phyloP scores from a whole-genome alignment of 75 land plant genomes.

The Sequoia sempervirens region DNA sequence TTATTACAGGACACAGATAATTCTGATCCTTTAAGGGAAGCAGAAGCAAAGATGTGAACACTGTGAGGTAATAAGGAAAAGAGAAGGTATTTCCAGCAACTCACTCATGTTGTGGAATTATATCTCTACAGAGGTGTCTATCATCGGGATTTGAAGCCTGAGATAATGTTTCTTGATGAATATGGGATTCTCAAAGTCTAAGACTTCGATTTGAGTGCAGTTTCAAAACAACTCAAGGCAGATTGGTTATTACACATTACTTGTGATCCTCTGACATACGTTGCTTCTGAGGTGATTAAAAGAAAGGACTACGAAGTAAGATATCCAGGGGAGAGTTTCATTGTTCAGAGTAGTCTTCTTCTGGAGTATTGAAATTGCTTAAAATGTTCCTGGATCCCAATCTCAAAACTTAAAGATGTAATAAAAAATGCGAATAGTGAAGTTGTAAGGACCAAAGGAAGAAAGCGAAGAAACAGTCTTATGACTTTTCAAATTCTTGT shows the following conservation, averaged over 20 bases:
- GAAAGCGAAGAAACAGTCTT: too few relatives aligned
- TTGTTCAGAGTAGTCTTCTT: too few relatives aligned
- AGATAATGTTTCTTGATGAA: slow-evolving; percentile 48
- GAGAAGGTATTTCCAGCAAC: slow-evolving; percentile 58
- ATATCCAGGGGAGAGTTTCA: too few relatives aligned
- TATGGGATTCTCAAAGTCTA: slow-evolving; percentile 46
- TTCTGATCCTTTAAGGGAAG: too few relatives aligned
- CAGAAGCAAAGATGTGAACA: too few relatives aligned
- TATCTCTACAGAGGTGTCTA: slow-evolving; percentile 54
- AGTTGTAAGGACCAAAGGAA: too few relatives aligned
- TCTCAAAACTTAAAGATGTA: slow-evolving; percentile 31
- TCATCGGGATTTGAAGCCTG: slow-evolving; percentile 59
- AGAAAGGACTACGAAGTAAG: too few relatives aligned
- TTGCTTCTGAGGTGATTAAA: too few relatives aligned
- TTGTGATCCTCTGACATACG: slow-evolving; percentile 69
- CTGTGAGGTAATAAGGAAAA: too few relatives aligned
- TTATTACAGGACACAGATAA: too few relatives aligned
- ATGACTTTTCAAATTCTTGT: too few relatives aligned
- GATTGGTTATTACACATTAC: slow-evolving; percentile 64
- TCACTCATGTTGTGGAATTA: slow-evolving; percentile 39
- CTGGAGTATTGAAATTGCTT: slow-evolving; percentile 28
- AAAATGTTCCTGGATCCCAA: slow-evolving; percentile 30
- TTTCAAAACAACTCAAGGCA: slow-evolving; percentile 37
- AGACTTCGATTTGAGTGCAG: slow-evolving; percentile 54
- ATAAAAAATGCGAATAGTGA: too few relatives aligned